Evolutionary conservation across 2,329 filamentous ascomycete genomes (phyloP).

Genomic region (Fusarium odoratissimum): DNA sequence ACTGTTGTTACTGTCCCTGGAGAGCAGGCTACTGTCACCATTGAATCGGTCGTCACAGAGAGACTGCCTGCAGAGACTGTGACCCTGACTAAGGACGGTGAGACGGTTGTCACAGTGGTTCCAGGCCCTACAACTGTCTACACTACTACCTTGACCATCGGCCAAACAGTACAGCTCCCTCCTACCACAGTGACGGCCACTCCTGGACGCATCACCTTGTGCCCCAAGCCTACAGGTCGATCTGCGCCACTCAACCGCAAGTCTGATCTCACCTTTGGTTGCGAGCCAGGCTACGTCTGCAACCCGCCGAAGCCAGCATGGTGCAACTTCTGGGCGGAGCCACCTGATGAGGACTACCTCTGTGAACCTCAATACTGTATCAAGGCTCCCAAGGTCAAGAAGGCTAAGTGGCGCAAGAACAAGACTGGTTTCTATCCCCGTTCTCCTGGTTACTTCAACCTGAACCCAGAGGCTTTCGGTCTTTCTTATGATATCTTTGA

Average conservation of each 20-base stretch:
- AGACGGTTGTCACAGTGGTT: constrained; percentile 47
- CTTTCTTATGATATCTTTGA: constrained; percentile 72
- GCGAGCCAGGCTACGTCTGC: constrained; percentile 64
- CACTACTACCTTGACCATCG: constrained; percentile 48
- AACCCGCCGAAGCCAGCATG: constrained; percentile 60
- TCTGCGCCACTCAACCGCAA: constrained; percentile 47
- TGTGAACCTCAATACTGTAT: constrained; percentile 61
- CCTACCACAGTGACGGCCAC: constrained; percentile 46
- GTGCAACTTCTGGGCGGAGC: constrained; percentile 64
- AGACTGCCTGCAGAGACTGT: constrained; percentile 45
- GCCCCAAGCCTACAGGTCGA: constrained; percentile 57
- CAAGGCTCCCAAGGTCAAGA: constrained; percentile 51
- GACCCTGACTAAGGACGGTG: constrained; percentile 48
- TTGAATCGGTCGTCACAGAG: constrained; percentile 50
- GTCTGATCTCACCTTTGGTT: constrained; percentile 65
- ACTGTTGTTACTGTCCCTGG: constrained; percentile 38
- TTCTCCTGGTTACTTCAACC: constrained; percentile 68
- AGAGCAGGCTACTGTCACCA: constrained; percentile 41
- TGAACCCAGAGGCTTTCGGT: constrained; percentile 71
- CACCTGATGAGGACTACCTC: constrained; percentile 59
- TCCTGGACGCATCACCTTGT: constrained; percentile 52
- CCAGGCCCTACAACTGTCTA: constrained; percentile 45
- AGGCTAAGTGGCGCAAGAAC: constrained; percentile 57
- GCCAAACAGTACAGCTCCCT: constrained; percentile 46
- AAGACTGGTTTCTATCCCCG: constrained; percentile 64